Evolutionary conservation across 306 rosid species (phyloP), one percentile per base, ranked within the genome.

Genomic region (Fagus crenata): DNA sequence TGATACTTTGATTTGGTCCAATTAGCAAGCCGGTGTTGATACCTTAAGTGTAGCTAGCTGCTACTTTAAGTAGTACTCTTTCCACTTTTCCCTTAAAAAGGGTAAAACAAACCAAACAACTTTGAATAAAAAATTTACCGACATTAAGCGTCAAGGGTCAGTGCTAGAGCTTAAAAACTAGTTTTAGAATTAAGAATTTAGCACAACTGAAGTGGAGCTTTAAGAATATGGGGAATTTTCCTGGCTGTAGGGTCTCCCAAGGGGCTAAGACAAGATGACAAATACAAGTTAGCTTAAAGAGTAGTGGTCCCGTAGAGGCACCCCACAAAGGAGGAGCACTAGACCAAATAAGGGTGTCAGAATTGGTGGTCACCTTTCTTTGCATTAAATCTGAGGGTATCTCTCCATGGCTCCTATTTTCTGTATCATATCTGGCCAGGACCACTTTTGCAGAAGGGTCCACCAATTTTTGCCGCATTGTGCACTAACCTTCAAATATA

Each of bases 11-110:
- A 74, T 58, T 51, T 73, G 61, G 68, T 81, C 65, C 64, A 69
- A 78, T 72, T 17, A 68, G 64, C 51, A 72, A 74, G 88, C 81
- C 90, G 88, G 89, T 89, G 83, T 46, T 69, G 69, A 76, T 56
- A 11, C 54, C 75, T 12, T 51, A 46, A 58, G 13, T 53, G 31
- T 53, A 18, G 49, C 43, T 1, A 51, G 56, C 40, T 15, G 78
- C 41, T 51, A 49, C 40, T 41, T 71, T 80, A 42, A 41, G 9
- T 43, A 13, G 51, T 46, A 3, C 36, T 49, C 39, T 63, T 36
- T 31, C 67, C 51, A 51, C 73, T 75, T 81, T 42, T 60, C 77
- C 80, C 65, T 49, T n/a, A 41, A 74, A 70, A 67, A 56, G 39
- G 9, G 12, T 51, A 80, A 59, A 61, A 12, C 63, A n/a, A 49